Base-by-base conservation (phyloP, 129 eudicot species). In the Ambrosia trifida region DNA sequence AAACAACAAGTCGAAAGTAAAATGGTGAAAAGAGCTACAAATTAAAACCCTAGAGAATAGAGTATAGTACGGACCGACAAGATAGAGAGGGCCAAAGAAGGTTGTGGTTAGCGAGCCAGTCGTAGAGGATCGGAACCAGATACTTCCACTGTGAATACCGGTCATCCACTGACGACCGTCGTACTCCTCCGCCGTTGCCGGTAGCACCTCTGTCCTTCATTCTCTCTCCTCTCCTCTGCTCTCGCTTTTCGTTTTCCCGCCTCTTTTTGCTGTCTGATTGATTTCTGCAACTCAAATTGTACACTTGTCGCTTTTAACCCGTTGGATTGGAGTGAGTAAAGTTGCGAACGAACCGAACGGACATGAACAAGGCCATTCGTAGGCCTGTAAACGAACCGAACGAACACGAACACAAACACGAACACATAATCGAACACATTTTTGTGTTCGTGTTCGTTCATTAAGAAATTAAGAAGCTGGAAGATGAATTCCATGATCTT, bases 61-160 rank as follows among this genome's bases (percentile, higher is more conserved):
- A 33, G 59, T 5, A 38, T 38, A 30, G 66, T 58, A 81, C 81
- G 31, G 49, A 90, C 95, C 97, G 79, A 81, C 95, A 90, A 19
- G 97, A 90, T 44, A 90, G 95, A 35, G 97, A 90, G 46, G 97
- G 97, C 97, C 97, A 90, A 7, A 87, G 50, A 74, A 90, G 97
- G 67, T 90, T 90, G 83, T 90, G 97, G 51, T 90, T 90, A n/a
- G 95, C 89, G 6, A 87, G 68, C 97, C 91, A 90, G 49, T 90
- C 97, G 85, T 90, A 90, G 28, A 90, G 89, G 12, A 90, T 84
- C 0, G 97, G 97, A 19, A 90, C 88, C 5, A 87, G 84, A 12
- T 84, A 81, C 74, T 90, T 90, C 97, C 97, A 90, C 47, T 90
- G 91, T 0, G 78, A 51, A 72, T 90, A 90, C 0, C 88, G 79